Evolutionary conservation across 73 alveolate species (phyloP), one percentile per base, ranked within the genome.

Genomic region (Stentor coeruleus): DNA sequence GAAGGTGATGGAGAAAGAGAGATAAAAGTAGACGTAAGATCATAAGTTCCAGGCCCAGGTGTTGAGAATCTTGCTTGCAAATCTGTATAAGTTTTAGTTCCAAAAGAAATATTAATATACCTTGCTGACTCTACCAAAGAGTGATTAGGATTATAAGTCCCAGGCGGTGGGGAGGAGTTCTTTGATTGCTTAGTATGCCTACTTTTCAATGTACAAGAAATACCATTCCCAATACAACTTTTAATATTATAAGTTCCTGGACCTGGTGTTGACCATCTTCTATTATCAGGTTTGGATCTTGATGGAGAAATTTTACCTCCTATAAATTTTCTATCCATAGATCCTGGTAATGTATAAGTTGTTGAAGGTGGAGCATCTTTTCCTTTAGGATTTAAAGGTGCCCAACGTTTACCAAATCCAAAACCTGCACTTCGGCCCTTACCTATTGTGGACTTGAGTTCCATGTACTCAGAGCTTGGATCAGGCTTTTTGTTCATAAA

Each of bases 1-100:
- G n/a, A n/a, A n/a, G n/a, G n/a, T n/a, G n/a, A n/a, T n/a, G n/a
- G n/a, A n/a, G n/a, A n/a, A n/a, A n/a, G n/a, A n/a, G n/a, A n/a
- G n/a, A n/a, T n/a, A n/a, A n/a, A n/a, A n/a, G n/a, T n/a, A n/a
- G n/a, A n/a, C n/a, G n/a, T n/a, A n/a, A 57, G 35, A 57, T 57
- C 73, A 57, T 57, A 57, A 1, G 73, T 57, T 57, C 73, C 73
- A 57, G 73, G 73, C 28, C 73, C 73, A 57, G 73, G 73, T 2
- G 73, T 57, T 0, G 73, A 57, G 73, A 20, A 20, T 57, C 73
- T 57, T n/a, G 15, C 35, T 20, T n/a, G 73, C n/a, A n/a, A n/a
- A n/a, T n/a, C n/a, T n/a, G n/a, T n/a, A n/a, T n/a, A n/a, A 57
- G 73, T 57, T 2, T 31, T n/a, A 1, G 35, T 57, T 31, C 73